These are phyloP conservation scores for Alternaria arborescens DNA, from an alignment of 2,329 filamentous ascomycete species.

Conservation along the genomic window DNA sequence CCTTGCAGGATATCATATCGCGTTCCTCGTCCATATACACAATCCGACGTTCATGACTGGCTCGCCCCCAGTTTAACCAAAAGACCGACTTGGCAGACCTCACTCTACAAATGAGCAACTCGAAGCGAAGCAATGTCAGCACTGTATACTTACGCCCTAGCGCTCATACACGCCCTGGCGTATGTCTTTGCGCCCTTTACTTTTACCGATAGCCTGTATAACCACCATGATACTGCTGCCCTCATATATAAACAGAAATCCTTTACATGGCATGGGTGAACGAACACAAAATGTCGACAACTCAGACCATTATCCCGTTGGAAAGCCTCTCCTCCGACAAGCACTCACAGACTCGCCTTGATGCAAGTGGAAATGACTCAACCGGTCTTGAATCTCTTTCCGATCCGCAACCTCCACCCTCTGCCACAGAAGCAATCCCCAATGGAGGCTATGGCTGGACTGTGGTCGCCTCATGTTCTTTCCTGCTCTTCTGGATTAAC, in stretches of 20 bases:
- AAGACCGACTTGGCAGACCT: not conserved
- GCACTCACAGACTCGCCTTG: not conserved
- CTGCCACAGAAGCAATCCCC: conserved; percentile 45
- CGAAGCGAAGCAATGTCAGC: not conserved
- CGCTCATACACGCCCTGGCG: not conserved
- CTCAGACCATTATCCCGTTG: not conserved
- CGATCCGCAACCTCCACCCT: not conserved
- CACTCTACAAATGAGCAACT: not conserved
- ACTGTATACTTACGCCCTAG: not conserved
- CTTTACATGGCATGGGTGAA: too few species aligned
- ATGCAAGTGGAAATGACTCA: not conserved
- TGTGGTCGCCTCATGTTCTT: conserved; percentile 60
- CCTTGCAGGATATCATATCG: not conserved
- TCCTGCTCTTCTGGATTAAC: conserved; percentile 61
- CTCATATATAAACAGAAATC: not conserved
- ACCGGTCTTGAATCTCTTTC: not conserved
- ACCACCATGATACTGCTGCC: not conserved
- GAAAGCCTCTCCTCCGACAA: not conserved
- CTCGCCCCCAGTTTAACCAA: not conserved
- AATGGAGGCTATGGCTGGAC: conserved; percentile 67
- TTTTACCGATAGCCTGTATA: not conserved
- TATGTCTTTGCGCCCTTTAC: not conserved
- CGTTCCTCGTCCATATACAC: not conserved
- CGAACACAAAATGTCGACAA: not conserved
- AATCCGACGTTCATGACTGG: not conserved